A percentile compares a stretch with the other conserved stretches of the same genome.
Conservation (phyloP, 176 grass and related monocot species). For the Zea luxurians region DNA sequence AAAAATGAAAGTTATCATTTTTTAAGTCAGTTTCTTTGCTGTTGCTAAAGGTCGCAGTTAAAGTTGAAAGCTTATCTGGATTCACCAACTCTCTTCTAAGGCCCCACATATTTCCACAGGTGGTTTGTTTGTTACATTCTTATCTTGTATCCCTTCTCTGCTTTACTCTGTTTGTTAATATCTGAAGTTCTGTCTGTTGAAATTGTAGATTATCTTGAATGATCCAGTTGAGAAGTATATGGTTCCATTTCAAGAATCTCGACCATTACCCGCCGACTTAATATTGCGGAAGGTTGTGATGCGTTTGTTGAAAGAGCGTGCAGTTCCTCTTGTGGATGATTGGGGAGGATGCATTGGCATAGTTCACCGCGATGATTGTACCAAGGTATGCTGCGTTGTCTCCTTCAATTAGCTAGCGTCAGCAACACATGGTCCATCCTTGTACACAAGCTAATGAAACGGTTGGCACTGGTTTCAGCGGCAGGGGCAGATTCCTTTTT, state of each 20-base stretch:
- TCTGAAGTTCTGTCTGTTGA: conserved; percentile 25
- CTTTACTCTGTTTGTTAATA: conserved; percentile 14
- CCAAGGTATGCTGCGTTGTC: conserved; percentile 48
- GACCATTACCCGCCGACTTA: conserved; percentile 53
- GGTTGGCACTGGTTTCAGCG: not conserved
- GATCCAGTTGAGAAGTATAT: conserved; percentile 92
- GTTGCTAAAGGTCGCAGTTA: conserved; percentile 64
- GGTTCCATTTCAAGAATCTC: conserved; percentile 73
- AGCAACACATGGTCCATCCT: conserved; percentile 4
- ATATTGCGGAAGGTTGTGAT: conserved; percentile 60
- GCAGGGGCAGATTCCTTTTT: conserved; percentile 6
- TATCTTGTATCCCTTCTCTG: conserved; percentile 22
- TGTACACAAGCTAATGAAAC: conserved; percentile 18
- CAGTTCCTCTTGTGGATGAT: conserved; percentile 75
- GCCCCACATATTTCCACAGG: conserved; percentile 71
- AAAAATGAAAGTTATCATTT: no score
- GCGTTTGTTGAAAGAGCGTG: conserved; percentile 68
- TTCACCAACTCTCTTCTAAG: conserved; percentile 65
- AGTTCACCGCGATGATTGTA: conserved; percentile 70
- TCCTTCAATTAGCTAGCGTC: conserved; percentile 15
- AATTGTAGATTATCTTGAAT: conserved; percentile 70
- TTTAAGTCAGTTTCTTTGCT: conserved; percentile 31
- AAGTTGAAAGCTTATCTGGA: conserved; percentile 80
- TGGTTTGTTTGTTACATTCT: conserved; percentile 12
- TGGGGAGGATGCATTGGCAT: conserved; percentile 88